Conservation (phyloP, 257 asterid genomes). For the Voacanga thouarsii region DNA sequence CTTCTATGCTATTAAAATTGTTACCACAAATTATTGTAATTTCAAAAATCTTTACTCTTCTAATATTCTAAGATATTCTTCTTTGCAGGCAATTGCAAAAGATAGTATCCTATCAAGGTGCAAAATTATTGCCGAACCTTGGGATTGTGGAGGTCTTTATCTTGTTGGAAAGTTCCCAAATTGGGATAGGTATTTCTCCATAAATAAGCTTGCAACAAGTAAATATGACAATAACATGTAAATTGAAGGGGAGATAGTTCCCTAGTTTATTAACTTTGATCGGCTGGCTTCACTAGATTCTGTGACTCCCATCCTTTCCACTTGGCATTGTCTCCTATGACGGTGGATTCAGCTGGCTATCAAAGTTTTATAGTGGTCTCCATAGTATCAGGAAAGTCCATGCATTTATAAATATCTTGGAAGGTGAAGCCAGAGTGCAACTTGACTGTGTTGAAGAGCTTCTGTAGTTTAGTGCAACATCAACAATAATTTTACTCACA, state of each 20-base stretch:
- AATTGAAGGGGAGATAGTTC: neutral
- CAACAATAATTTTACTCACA: neutral
- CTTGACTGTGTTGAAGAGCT: neutral
- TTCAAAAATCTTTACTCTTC: neutral
- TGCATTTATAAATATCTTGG: neutral
- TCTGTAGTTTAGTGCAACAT: neutral
- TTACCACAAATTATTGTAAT: neutral
- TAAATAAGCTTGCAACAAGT: neutral
- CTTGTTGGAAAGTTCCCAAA: conserved; percentile 97
- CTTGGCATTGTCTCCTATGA: neutral
- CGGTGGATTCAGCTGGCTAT: neutral
- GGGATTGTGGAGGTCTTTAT: conserved; percentile 99
- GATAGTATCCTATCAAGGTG: conserved; percentile 85
- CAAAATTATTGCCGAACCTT: conserved; percentile 92
- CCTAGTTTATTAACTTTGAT: neutral
- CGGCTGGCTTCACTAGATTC: neutral
- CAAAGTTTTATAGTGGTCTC: neutral
- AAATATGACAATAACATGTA: neutral
- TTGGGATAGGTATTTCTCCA: conserved; percentile 81
- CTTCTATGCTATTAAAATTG: neutral
- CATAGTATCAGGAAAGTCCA: neutral
- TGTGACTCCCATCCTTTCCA: neutral
- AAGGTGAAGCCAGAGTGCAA: neutral
- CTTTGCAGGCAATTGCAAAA: conserved; percentile 84
- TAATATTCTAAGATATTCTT: neutral